Evolutionary conservation across 805 yeast species (phyloP).

Genomic region (Suhomyces pyralidae): DNA sequence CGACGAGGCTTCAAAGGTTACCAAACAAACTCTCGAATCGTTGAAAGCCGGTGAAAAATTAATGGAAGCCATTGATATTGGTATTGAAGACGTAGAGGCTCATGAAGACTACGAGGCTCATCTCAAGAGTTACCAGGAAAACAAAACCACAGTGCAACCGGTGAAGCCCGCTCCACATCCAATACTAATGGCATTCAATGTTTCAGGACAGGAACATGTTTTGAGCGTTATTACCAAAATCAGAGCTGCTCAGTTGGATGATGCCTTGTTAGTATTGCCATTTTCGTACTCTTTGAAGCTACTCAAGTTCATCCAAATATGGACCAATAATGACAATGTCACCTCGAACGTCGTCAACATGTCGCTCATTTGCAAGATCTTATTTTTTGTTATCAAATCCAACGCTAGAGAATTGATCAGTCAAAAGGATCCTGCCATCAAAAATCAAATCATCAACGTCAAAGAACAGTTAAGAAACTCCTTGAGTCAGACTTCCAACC

Average conservation of each 20-base stretch:
- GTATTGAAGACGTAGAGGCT: slow-evolving; percentile 64
- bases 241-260: slow-evolving; percentile 83
- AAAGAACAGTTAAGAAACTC: slow-evolving; percentile 58
- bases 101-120: slow-evolving; percentile 48
- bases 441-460: slow-evolving; percentile 61
- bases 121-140: slow-evolving; percentile 33
- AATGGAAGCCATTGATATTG: slow-evolving; percentile 88
- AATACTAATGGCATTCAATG: slow-evolving; percentile 67
- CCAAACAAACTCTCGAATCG: slow-evolving; percentile 84
- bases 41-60: slow-evolving; percentile 91
- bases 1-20: slow-evolving; percentile 63
- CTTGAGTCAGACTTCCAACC: slow-evolving; percentile 49
- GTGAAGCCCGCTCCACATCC: slow-evolving; percentile 63
- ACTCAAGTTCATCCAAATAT: slow-evolving; percentile 67
- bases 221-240: slow-evolving; percentile 68
- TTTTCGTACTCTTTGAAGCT: slow-evolving; percentile 76
- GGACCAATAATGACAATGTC: slow-evolving; percentile 52
- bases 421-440: slow-evolving; percentile 61
- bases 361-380: slow-evolving; percentile 66
- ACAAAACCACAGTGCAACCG: slow-evolving; percentile 49
- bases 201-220: slow-evolving; percentile 75
- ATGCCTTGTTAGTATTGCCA: slow-evolving; percentile 86
- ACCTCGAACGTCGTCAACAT: slow-evolving; percentile 49
- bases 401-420: slow-evolving; percentile 78
- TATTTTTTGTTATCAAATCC: slow-evolving; percentile 68